phyloP scores from a whole-genome alignment of 495 filamentous ascomycete genomes.

The Trichoderma virens region DNA sequence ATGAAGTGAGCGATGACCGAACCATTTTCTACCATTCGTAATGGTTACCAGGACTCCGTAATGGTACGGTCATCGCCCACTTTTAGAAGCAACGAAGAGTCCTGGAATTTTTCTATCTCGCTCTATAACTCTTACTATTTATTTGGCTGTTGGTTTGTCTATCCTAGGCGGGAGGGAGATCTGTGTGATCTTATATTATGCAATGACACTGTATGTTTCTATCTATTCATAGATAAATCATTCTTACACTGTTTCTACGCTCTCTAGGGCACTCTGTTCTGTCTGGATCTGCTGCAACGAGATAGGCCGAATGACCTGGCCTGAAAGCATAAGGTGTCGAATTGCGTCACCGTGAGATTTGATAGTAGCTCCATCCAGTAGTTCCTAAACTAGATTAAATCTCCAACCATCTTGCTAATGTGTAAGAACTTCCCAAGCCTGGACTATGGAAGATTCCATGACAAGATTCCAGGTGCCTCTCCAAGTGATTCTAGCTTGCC shows the following conservation, averaged over 20 bases:
- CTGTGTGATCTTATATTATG: neutral
- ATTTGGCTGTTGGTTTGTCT: too few relatives aligned
- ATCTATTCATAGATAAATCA: neutral
- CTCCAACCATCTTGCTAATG: slow-evolving; percentile 18
- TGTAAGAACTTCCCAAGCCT: slow-evolving; percentile 31
- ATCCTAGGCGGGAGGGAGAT: neutral
- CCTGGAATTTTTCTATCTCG: too few relatives aligned
- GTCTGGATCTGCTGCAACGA: slow-evolving; percentile 29
- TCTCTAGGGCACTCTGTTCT: slow-evolving; percentile 22
- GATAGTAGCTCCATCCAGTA: slow-evolving; percentile 21
- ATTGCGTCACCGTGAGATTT: slow-evolving; percentile 31
- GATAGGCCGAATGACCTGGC: slow-evolving; percentile 25
- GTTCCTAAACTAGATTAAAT: slow-evolving; percentile 20
- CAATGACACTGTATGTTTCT: neutral
- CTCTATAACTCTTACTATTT: too few relatives aligned
- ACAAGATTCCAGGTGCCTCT: slow-evolving; percentile 29
- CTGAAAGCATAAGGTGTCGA: slow-evolving; percentile 21
- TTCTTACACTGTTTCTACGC: slow-evolving; percentile 17
- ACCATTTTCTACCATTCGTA: too few relatives aligned
- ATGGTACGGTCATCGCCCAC: too few relatives aligned
- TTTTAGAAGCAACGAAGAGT: too few relatives aligned
- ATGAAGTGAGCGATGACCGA: too few relatives aligned
- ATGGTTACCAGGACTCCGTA: too few relatives aligned
- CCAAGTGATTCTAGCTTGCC: slow-evolving; percentile 25
- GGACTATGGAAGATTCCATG: slow-evolving; percentile 23